A percentile compares a stretch with the other conserved stretches of the same genome.
Evolutionary conservation across 106 monocot genomes (phyloP).

Genomic region (Apostasia ramifera): DNA sequence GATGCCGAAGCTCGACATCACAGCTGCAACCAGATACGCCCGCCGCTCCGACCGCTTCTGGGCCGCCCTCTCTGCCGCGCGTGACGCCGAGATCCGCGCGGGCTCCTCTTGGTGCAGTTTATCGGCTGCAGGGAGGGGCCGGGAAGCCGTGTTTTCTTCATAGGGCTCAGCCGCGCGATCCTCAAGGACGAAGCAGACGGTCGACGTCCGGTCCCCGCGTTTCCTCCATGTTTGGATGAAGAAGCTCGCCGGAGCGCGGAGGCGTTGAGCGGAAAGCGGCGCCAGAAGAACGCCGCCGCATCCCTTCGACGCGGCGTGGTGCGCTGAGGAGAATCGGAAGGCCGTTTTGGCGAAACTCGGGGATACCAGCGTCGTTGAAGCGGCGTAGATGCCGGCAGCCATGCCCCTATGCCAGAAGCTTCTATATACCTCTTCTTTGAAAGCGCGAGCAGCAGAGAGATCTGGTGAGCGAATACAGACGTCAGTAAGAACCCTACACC

Average conservation of each 20-base stretch:
- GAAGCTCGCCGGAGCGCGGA: not conserved
- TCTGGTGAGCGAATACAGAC: no score
- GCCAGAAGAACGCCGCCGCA: not conserved
- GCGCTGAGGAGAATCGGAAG: not conserved
- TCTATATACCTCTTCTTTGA: no score
- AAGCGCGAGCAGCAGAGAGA: no score
- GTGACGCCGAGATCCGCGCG: constrained; percentile 8
- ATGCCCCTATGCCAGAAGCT: not conserved
- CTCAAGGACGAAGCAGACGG: constrained; percentile 15
- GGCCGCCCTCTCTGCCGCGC: constrained; percentile 39
- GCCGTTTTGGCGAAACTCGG: not conserved
- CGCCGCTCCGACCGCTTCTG: constrained; percentile 68
- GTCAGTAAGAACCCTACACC: no score
- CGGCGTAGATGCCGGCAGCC: constrained; percentile 18
- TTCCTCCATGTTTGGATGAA: not conserved
- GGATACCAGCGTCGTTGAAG: not conserved
- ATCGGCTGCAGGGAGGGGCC: not conserved
- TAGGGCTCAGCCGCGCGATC: not conserved
- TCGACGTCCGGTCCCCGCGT: not conserved
- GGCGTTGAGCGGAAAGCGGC: not conserved
- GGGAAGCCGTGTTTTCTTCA: not conserved
- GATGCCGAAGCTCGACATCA: constrained; percentile 85
- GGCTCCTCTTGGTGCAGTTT: constrained; percentile 10
- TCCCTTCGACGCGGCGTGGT: not conserved
- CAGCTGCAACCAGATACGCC: constrained; percentile 78